Percentiles rank a stretch among this genome's conserved stretches.
These are phyloP conservation scores for Lichtheimia hyalospora DNA, from an alignment of 371 early-diverging fungal genomes.

Conservation along the genomic window DNA sequence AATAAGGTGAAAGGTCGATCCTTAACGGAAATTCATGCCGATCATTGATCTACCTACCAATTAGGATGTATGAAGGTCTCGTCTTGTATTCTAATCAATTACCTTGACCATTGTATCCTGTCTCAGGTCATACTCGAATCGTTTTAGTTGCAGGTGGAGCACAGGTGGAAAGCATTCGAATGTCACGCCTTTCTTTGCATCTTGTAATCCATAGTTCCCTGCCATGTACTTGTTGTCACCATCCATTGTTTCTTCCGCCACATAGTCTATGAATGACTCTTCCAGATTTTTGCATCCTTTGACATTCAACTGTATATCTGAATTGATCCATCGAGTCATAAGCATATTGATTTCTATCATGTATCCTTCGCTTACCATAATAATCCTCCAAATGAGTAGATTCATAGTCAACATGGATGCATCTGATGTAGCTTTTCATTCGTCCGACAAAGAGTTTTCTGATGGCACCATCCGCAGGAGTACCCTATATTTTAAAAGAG, in stretches of 20 bases:
- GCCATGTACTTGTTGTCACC: conserved; percentile 99
- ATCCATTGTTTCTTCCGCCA: conserved; percentile 88
- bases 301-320: conserved; percentile 94
- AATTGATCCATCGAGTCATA: not conserved
- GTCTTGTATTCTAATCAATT: not conserved
- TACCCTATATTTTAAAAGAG: conserved; percentile 68
- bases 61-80: no score
- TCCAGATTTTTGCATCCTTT: conserved; percentile 86
- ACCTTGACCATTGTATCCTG: conserved; percentile 91
- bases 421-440: conserved; percentile 94
- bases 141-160: conserved; percentile 96
- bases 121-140: conserved; percentile 97
- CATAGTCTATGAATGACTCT: conserved; percentile 92
- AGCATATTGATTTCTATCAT: no score
- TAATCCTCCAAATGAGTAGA: conserved; percentile 84
- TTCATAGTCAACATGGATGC: conserved; percentile 92
- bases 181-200: conserved; percentile 96
- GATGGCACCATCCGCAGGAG: conserved; percentile 93
- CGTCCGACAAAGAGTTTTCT: conserved; percentile 89
- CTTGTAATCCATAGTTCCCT: conserved; percentile 95
- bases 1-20: conserved; percentile 86
- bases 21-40: conserved; percentile 95
- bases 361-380: conserved; percentile 22
- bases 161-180: conserved; percentile 96
- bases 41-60: conserved; percentile 82